Evolutionary conservation across 441 rosid species (phyloP), one percentile per base, ranked within the genome.

Genomic region (Omphalea diandra): DNA sequence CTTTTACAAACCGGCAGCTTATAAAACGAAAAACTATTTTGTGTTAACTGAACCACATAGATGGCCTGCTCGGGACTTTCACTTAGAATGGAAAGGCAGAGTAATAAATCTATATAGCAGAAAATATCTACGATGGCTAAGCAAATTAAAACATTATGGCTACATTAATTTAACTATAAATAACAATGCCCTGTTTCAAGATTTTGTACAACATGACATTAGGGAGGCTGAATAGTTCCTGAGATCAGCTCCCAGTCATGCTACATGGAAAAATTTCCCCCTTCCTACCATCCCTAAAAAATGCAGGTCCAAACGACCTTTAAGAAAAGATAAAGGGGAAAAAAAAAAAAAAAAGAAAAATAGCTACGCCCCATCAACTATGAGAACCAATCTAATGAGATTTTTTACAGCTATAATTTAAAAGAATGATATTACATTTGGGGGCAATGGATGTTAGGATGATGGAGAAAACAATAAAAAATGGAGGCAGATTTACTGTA

Each of bases 321-420:
- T 38, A 55, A 50, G 14, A 35, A 54, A 8, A 20, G 29, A 59
- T 3, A 24, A 10, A 8, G 32, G 3, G 29, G 43, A 18, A 49
- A n/a, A n/a, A n/a, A n/a, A n/a, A n/a, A n/a, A n/a, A n/a, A 58
- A 61, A 62, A 69, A 26, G 0, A n/a, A n/a, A n/a, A n/a, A n/a
- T n/a, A n/a, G n/a, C n/a, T n/a, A 57, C 52, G 68, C 76, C 83
- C 80, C 74, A 49, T 64, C 7, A 52, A 63, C 76, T 76, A 75
- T 58, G 73, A 67, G 59, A 73, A 65, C 63, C 67, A 18, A 24
- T 73, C 83, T 82, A 81, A 64, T 60, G 31, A 66, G 65, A 77
- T 53, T 77, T n/a, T 53, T 26, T 78, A 79, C 82, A 82, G 52
- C 64, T 72, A 74, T 80, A 80, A 70, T 63, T 64, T 50, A 27